phyloP scores from a whole-genome alignment of 176 grass and related monocot genomes.

The Metroxylon sagu region DNA sequence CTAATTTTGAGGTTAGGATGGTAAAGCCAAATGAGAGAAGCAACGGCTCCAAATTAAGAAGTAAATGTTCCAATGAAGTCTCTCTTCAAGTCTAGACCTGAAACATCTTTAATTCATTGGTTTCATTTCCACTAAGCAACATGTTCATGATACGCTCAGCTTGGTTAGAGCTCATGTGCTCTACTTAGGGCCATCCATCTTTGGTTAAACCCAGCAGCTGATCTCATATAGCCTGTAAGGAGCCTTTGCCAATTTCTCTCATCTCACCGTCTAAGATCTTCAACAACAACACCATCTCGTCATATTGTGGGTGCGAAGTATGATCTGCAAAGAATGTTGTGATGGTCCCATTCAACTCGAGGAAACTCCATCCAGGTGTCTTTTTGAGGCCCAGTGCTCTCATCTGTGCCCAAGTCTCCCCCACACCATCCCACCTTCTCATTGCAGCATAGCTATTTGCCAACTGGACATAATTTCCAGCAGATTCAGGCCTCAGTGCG shows the following conservation, averaged over 20 bases:
- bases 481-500: conserved; percentile 5
- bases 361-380: conserved; percentile 19
- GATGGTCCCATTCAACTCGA: conserved; percentile 16
- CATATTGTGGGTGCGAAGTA: neutral
- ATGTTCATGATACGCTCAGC: no score
- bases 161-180: no score
- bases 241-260: conserved; percentile 2
- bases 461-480: conserved; percentile 22
- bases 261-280: conserved; percentile 13
- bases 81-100: no score
- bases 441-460: conserved; percentile 16
- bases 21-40: no score
- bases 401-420: conserved; percentile 16
- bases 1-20: no score
- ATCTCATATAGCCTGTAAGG: neutral
- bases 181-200: no score
- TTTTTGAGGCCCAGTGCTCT: conserved; percentile 18
- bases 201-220: no score
- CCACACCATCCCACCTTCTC: conserved; percentile 19
- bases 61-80: no score
- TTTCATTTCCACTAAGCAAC: no score
- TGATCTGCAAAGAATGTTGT: conserved; percentile 17
- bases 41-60: no score
- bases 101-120: no score
- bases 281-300: conserved; percentile 3